Percentiles rank a stretch among this genome's conserved stretches.
phyloP scores from a whole-genome alignment of 116 monocot species.

The Iris pallida region DNA sequence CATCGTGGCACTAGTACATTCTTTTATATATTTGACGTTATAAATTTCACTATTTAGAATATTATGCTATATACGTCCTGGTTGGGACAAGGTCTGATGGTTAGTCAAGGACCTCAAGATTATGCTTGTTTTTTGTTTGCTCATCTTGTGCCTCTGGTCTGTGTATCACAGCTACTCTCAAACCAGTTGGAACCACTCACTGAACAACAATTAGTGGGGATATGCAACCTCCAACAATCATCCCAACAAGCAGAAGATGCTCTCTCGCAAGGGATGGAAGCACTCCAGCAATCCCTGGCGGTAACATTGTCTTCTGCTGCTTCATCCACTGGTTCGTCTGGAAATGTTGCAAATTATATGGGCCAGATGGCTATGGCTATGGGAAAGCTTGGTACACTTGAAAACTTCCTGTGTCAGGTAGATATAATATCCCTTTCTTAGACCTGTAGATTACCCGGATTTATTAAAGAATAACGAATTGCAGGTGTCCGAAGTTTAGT shows the following conservation, averaged over 20 bases:
- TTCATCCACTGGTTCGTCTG: conserved; percentile 27
- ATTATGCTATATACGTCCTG: no score
- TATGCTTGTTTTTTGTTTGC: no score
- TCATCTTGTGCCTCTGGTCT: no score
- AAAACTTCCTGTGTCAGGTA: conserved; percentile 80
- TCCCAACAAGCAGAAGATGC: conserved; percentile 97
- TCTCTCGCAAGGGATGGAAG: conserved; percentile 94
- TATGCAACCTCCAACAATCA: conserved; percentile 83
- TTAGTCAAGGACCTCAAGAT: no score
- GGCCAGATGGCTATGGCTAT: conserved; percentile 79
- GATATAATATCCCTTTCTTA: no score
- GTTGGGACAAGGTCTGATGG: no score
- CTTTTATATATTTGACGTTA: no score
- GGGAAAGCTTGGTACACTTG: conserved; percentile 65
- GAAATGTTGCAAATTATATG: conserved; percentile 71
- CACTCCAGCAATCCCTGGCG: conserved; percentile 80
- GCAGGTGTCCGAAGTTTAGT: no score
- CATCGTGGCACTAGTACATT: no score
- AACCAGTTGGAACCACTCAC: conserved; percentile 89
- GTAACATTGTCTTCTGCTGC: conserved; percentile 80
- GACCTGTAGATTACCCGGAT: no score
- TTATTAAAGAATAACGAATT: no score
- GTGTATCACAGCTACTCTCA: conserved; percentile 49
- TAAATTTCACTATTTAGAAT: no score
- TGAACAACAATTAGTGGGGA: conserved; percentile 75